A percentile compares a stretch with the other conserved stretches of the same genome.
Conservation (phyloP, 371 early-diverging fungal species). For the Mortierella sp. region DNA sequence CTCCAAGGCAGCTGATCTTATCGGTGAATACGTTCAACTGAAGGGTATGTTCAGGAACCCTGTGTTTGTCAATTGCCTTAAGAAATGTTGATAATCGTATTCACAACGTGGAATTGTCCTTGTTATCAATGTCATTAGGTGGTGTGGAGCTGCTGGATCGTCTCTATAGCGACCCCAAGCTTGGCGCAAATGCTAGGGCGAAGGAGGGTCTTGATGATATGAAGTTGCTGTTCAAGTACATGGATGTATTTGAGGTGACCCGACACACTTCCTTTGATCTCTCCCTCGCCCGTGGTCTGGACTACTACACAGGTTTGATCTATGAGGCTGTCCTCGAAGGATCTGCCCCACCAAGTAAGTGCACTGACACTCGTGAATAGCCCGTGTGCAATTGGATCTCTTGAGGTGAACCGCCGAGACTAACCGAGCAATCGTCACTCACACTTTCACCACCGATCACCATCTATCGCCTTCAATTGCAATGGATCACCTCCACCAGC, state of each 20-base stretch:
- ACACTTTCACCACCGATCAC: no score
- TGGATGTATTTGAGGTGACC: conserved; percentile 82
- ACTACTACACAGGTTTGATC: conserved; percentile 99
- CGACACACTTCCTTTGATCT: conserved; percentile 90
- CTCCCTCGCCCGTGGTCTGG: conserved; percentile 97
- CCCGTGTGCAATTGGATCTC: no score
- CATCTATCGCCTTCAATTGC: no score
- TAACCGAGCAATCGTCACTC: no score
- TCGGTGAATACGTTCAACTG: conserved; percentile 89
- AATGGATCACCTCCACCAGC: conserved; percentile 21
- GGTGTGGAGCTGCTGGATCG: conserved; percentile 81
- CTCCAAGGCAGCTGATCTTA: conserved; percentile 84
- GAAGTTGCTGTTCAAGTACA: conserved; percentile 86
- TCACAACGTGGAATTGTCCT: background rate
- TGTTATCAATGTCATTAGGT: conserved; percentile 49
- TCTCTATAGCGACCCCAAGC: conserved; percentile 69
- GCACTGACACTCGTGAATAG: background rate
- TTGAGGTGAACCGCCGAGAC: no score
- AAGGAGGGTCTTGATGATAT: conserved; percentile 92
- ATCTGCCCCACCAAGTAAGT: conserved; percentile 68
- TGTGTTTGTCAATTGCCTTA: no score
- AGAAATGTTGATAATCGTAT: no score
- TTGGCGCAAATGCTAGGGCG: conserved; percentile 78
- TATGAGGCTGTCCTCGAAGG: conserved; percentile 95
- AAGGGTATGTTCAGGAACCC: conserved; percentile 73